Evolutionary conservation across 257 asterid species (phyloP), one percentile per base, ranked within the genome.

Genomic region (Solanum bulbocastanum): DNA sequence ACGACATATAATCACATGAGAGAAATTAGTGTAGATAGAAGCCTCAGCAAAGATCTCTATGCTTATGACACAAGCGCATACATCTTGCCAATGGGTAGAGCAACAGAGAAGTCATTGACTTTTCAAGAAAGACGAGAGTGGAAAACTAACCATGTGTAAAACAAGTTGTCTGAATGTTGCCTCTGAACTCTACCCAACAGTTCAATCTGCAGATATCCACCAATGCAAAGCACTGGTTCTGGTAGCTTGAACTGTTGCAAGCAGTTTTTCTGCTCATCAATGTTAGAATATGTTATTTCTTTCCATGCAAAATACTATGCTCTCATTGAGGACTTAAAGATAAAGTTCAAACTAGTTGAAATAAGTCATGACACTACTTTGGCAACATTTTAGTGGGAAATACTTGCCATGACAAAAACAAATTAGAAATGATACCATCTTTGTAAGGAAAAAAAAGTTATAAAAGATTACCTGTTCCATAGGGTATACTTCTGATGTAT

Each of bases 241-340:
- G 96, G 94, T 88, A 96, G 93, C 93, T 94, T 90, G 92, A 94
- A 96, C 37, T 92, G 88, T 93, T 95, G 98, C 98, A 94, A 88
- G 37, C 90, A 35, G 71, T 94, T 93, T 84, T 93, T 96, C 99
- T 97, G 94, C 86, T 87, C 89, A 78, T 75, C 75, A 37, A 79
- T 56, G 14, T 30, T 14, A 25, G 7, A 78, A 78, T 25, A 42
- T 14, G 84, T 78, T 25, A 78, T 2, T 8, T 78, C 15, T 42
- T 42, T 22, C 25, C 84, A 42, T 25, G 65, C 60, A 78, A 42
- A 36, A 14, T 46, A n/a, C n/a, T 8, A n/a, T 42, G 84, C 62
- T 78, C 84, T n/a, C 42, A 14, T 78, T 2, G 15, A 42, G 33
- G 23, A 44, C 62, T 78, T 1, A 15, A 1, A 42, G 62, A 78